Evolutionary conservation across 495 filamentous ascomycete species (phyloP).

Genomic region (Aspergillus panamensis): DNA sequence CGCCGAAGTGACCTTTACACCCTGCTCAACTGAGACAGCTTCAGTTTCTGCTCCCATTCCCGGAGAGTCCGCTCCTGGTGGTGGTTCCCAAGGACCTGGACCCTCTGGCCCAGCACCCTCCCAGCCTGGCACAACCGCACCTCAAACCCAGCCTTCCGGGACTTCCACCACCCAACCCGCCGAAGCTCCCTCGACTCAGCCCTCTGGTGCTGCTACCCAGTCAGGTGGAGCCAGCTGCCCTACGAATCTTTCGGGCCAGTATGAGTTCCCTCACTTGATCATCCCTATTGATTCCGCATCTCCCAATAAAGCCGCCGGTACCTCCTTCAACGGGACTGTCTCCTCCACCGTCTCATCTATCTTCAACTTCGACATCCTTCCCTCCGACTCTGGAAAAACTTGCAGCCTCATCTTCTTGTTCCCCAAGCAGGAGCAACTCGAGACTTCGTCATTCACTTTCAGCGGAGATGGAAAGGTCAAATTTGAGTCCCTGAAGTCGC

Average conservation of each 20-base stretch:
- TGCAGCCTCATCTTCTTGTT: constrained; percentile 67
- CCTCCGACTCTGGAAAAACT: constrained; percentile 49
- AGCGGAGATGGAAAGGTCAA: constrained; percentile 56
- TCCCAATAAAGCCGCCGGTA: constrained; percentile 51
- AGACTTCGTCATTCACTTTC: constrained; percentile 55
- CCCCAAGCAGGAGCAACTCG: constrained; percentile 49
- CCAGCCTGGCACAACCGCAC: background rate
- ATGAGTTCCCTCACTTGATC: constrained; percentile 64
- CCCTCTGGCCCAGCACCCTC: constrained; percentile 10
- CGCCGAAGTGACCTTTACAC: background rate
- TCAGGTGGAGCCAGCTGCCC: constrained; percentile 40
- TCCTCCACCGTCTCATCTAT: constrained; percentile 53
- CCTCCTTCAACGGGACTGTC: constrained; percentile 52
- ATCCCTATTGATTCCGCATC: constrained; percentile 57
- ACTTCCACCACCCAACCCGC: constrained; percentile 8
- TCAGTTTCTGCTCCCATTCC: constrained; percentile 10
- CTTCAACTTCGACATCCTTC: constrained; percentile 69
- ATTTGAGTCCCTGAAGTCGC: constrained; percentile 43
- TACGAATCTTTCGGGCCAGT: constrained; percentile 48
- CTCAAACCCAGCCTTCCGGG: background rate
- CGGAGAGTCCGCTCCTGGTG: constrained; percentile 9
- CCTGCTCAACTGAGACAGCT: constrained; percentile 9
- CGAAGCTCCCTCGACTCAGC: constrained; percentile 9
- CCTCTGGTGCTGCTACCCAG: constrained; percentile 17
- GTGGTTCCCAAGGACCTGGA: constrained; percentile 1